Conservation (phyloP, 164 flowering plant species). For the Kalanchoe fedtschenkoi region DNA sequence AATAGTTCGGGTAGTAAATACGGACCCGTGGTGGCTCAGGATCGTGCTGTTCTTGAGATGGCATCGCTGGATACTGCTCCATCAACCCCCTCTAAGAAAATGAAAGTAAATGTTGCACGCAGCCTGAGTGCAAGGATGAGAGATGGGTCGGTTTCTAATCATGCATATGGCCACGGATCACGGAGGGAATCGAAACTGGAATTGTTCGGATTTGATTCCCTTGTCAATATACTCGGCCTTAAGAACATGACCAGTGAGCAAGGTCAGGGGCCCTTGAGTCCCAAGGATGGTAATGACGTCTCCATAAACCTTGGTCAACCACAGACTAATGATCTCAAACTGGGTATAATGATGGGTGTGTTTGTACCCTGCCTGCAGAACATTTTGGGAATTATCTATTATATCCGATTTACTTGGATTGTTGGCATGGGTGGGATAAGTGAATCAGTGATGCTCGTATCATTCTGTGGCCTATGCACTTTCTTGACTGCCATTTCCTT, state of each 20-base stretch:
- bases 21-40: slow-evolving; percentile 52
- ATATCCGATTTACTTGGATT: slow-evolving; percentile 97
- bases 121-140: slow-evolving; percentile 20
- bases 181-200: slow-evolving; percentile 73
- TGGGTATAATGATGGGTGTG: slow-evolving; percentile 98
- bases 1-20: slow-evolving; percentile 27
- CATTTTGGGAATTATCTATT: slow-evolving; percentile 94
- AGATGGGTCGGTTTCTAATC: slow-evolving; percentile 26
- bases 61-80: neutral
- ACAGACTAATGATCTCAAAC: slow-evolving; percentile 55
- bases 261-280: slow-evolving; percentile 66
- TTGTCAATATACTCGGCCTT: slow-evolving; percentile 89
- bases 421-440: slow-evolving; percentile 99
- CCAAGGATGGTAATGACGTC: slow-evolving; percentile 78
- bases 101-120: slow-evolving; percentile 25
- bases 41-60: slow-evolving; percentile 60
- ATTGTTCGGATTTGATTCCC: slow-evolving; percentile 96
- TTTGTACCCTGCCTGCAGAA: slow-evolving; percentile 96
- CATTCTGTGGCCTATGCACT: slow-evolving; percentile 89
- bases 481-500: slow-evolving; percentile 82
- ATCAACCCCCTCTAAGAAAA: neutral
- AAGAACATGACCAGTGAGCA: slow-evolving; percentile 95
- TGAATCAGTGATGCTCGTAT: slow-evolving; percentile 72
- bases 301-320: slow-evolving; percentile 55
- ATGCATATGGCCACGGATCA: slow-evolving; percentile 32